These are phyloP conservation scores for Pichia sp. DNA, from an alignment of 1,139 yeast species.

Conservation along the genomic window DNA sequence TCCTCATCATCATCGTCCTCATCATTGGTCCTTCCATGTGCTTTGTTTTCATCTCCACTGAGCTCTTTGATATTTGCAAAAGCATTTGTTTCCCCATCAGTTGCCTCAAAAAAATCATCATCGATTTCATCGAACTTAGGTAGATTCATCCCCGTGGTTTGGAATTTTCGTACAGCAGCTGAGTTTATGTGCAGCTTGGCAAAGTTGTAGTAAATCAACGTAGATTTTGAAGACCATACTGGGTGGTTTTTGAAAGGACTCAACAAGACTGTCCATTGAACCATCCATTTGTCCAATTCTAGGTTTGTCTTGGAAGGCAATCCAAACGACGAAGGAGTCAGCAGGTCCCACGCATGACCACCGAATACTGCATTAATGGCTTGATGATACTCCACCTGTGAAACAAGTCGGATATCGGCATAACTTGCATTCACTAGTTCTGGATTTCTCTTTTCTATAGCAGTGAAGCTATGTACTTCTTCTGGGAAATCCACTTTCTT, in stretches of 20 bases:
- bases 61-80: neutral
- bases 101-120: conserved; percentile 28
- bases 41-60: conserved; percentile 9
- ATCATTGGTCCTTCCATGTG: conserved; percentile 3
- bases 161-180: conserved; percentile 46
- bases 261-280: conserved; percentile 67
- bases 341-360: conserved; percentile 59
- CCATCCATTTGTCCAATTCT: conserved; percentile 76
- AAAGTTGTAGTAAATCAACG: conserved; percentile 65
- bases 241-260: conserved; percentile 58
- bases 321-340: conserved; percentile 60
- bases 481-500: conserved; percentile 1
- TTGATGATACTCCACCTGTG: conserved; percentile 69
- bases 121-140: conserved; percentile 39
- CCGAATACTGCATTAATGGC: conserved; percentile 57
- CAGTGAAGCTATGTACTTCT: neutral
- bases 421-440: conserved; percentile 24
- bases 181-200: conserved; percentile 74
- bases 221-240: conserved; percentile 68
- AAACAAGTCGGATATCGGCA: conserved; percentile 58
- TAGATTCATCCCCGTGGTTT: conserved; percentile 34
- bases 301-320: conserved; percentile 64
- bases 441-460: neutral
- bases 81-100: conserved; percentile 5
- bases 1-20: conserved; percentile 17